Base-by-base conservation (phyloP, 2,329 filamentous ascomycete genomes). In the Aspergillus latus region DNA sequence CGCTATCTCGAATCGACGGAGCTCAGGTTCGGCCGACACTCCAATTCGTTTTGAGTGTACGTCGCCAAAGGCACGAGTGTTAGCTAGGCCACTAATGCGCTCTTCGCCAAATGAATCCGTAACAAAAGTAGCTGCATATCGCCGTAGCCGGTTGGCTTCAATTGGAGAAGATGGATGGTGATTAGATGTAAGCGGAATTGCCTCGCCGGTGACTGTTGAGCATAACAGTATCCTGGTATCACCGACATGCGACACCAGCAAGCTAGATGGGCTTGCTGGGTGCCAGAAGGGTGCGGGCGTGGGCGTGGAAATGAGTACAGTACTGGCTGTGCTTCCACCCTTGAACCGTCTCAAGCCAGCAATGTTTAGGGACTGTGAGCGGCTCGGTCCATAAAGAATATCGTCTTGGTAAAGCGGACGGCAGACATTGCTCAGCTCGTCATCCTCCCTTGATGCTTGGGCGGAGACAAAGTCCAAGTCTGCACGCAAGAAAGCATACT, bases 31-130 rank as follows among this genome's bases (percentile, higher is more conserved):
- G 1, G 94, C 94, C 3, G 88, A 92, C 10, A 99, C 93, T 29
- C 94, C 94, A 51, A 97, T 88, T 52, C 93, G 88, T 76, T 99
- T 99, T 56, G 87, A 90, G 34, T 84, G 83, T 76, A 97, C 91
- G 76, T 99, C 94, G 28, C 94, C 94, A 70, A 99, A 97, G 3
- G 94, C 84, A 30, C 94, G 89, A 32, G 90, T 95, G 76, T 99
- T 99, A 64, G 94, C 94, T 0, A 99, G 82, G 0, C 94, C 93
- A 11, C 87, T 87, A 73, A 99, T 94, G 64, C 94, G 91, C 75
- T 97, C 92, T 76, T 99, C 94, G 68, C 94, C 94, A 72, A 99
- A 99, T 34, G 90, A 95, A 75, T 99, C 94, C 0, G 93, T 94
- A 15, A 96, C 88, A 70, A 97, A 93, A 2, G 88, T 88, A 30